Base-by-base conservation (phyloP, 2,329 filamentous ascomycete genomes). In the Microcera coccophila region DNA sequence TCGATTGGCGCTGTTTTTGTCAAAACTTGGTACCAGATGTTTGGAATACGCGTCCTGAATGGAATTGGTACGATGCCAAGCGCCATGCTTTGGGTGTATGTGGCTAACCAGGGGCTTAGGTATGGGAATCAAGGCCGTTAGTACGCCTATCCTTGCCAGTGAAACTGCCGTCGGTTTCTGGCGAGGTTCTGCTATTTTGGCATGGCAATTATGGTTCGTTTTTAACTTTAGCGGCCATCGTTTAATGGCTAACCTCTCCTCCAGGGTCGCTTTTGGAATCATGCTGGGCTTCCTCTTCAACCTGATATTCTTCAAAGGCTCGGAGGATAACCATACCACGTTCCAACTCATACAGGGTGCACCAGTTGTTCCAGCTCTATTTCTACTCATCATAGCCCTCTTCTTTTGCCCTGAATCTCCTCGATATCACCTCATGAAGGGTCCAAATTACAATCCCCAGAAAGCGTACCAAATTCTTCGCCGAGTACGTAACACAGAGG, bases 51-150 rank as follows among this genome's bases (percentile, higher is more conserved):
- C 7, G 54, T 65, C 2, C 26, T 70, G 5, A 69, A 68, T 39
- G 68, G 68, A 4, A 47, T 70, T 15, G 66, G 67, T 69, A 29
- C 42, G 64, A 50, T 28, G 41, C 14, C 2, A 22, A 26, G 20
- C 32, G n/a, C n/a, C n/a, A n/a, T n/a, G n/a, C n/a, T n/a, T n/a
- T n/a, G n/a, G n/a, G n/a, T n/a, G n/a, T n/a, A n/a, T n/a, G n/a
- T n/a, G n/a, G 14, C 16, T 37, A 3, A 7, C 3, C n/a, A 2
- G 3, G n/a, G n/a, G n/a, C n/a, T 26, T 7, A 64, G 71, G 68
- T 1, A 74, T 74, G 71, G 71, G 71, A 0, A 63, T 74, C 19
- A 74, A 74, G 46, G 71, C 72, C 1, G 70, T 73, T 26, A 74
- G 69, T 28, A 70, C 71, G 0, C 68, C 71, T 1, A 71, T 74